These are phyloP conservation scores for Solanum bulbocastanum DNA, from an alignment of 257 asterid genomes.

Conservation along the genomic window DNA sequence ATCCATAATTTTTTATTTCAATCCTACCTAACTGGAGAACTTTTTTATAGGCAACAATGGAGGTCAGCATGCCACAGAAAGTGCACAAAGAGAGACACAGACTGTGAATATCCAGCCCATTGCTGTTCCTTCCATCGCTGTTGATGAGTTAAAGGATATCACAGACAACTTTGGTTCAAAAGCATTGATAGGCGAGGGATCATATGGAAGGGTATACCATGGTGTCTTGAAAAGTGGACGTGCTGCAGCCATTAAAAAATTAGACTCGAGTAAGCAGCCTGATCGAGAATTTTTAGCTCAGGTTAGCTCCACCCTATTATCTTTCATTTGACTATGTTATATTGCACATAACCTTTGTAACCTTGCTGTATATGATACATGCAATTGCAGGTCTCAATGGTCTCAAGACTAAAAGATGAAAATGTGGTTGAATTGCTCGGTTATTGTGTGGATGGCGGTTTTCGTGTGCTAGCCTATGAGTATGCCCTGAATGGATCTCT, in stretches of 20 bases:
- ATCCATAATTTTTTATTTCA: not conserved
- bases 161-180: conserved; percentile 54
- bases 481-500: conserved; percentile 89
- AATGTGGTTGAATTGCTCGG: conserved; percentile 79
- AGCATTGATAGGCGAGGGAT: conserved; percentile 79
- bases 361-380: not conserved
- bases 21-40: not conserved
- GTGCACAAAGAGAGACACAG: conserved; percentile 36
- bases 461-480: conserved; percentile 72
- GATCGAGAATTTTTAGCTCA: conserved; percentile 80
- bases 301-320: conserved; percentile 20
- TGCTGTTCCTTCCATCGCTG: conserved; percentile 59
- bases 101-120: conserved; percentile 62
- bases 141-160: conserved; percentile 68
- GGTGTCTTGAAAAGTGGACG: conserved; percentile 49
- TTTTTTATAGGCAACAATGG: conserved; percentile 39
- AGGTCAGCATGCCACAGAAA: conserved; percentile 42
- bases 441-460: conserved; percentile 76
- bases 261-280: conserved; percentile 79
- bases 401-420: conserved; percentile 72
- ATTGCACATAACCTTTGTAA: not conserved
- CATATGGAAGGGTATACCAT: conserved; percentile 81
- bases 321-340: not conserved
- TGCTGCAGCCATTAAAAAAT: conserved; percentile 74
- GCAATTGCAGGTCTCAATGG: conserved; percentile 71